Percentiles rank a stretch among this genome's conserved stretches.
phyloP scores from a whole-genome alignment of 306 rosid genomes.

The Cucurbita maxima region DNA sequence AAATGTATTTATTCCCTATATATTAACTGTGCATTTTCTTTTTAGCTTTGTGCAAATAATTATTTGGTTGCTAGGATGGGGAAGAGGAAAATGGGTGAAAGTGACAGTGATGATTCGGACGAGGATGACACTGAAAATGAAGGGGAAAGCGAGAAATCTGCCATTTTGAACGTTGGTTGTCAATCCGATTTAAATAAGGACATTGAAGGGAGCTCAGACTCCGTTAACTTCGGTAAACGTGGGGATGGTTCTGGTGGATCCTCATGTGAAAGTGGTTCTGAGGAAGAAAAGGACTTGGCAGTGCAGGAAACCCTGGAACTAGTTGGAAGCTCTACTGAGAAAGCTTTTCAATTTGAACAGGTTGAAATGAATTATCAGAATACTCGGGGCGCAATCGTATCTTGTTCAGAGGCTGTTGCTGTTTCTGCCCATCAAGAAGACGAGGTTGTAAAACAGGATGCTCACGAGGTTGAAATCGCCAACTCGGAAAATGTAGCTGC shows the following conservation, averaged over 20 bases:
- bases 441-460: conserved; percentile 19
- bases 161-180: conserved; percentile 26
- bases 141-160: conserved; percentile 31
- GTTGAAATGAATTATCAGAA: conserved; percentile 19
- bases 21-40: background rate
- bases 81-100: conserved; percentile 48
- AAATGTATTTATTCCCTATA: background rate
- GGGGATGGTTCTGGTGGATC: conserved; percentile 32
- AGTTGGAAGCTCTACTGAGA: conserved; percentile 12
- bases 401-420: conserved; percentile 19
- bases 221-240: conserved; percentile 43
- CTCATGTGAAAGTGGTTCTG: conserved; percentile 54
- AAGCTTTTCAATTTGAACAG: conserved; percentile 4
- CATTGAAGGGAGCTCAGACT: conserved; percentile 41
- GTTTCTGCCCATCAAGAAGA: conserved; percentile 16
- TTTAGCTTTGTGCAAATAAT: background rate
- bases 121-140: conserved; percentile 28
- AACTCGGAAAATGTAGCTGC: conserved; percentile 12
- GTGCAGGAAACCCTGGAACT: conserved; percentile 19
- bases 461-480: conserved; percentile 13
- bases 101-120: conserved; percentile 57
- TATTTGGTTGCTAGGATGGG: conserved; percentile 57
- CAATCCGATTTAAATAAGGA: conserved; percentile 44
- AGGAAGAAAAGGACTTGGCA: conserved; percentile 52
- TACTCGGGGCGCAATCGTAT: conserved; percentile 2